Percentiles rank a stretch among this genome's conserved stretches.
Conservation (phyloP, 2,329 filamentous ascomycete species). For the Nigrospora oryzae region DNA sequence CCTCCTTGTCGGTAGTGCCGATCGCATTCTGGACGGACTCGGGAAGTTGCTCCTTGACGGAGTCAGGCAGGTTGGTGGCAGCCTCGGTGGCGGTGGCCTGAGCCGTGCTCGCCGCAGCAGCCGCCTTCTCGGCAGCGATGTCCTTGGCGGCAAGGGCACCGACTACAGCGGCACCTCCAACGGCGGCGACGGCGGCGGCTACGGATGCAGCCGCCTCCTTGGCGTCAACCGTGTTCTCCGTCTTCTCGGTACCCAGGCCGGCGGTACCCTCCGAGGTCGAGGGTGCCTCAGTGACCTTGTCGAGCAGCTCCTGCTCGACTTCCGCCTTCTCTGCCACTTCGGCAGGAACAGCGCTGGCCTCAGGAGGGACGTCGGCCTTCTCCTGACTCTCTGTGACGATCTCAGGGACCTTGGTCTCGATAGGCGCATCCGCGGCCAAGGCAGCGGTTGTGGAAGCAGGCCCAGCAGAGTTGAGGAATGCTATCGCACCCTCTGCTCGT, state of each 20-base stretch:
- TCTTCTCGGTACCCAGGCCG: slow-evolving; percentile 43
- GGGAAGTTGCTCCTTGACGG: slow-evolving; percentile 43
- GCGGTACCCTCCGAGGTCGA: slow-evolving; percentile 48
- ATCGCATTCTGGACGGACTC: slow-evolving; percentile 39
- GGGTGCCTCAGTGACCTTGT: slow-evolving; percentile 54
- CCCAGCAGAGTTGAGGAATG: slow-evolving; percentile 25
- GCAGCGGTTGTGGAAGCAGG: slow-evolving; percentile 32
- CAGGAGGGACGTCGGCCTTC: slow-evolving; percentile 54
- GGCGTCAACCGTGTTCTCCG: slow-evolving; percentile 32
- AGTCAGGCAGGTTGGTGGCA: slow-evolving; percentile 41
- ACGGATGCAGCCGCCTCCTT: slow-evolving; percentile 31
- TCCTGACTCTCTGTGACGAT: slow-evolving; percentile 66
- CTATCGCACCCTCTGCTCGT: slow-evolving; percentile 12
- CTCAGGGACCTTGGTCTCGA: slow-evolving; percentile 44
- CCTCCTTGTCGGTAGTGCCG: slow-evolving; percentile 31
- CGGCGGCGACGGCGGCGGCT: slow-evolving; percentile 32
- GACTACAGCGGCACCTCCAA: slow-evolving; percentile 23
- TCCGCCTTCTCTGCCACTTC: slow-evolving; percentile 65
- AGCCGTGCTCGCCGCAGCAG: slow-evolving; percentile 24
- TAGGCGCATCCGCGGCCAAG: slow-evolving; percentile 32
- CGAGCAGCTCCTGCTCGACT: slow-evolving; percentile 62
- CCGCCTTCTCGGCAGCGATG: slow-evolving; percentile 28
- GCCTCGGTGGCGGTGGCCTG: slow-evolving; percentile 15
- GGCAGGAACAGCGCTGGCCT: slow-evolving; percentile 56
- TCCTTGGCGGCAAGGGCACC: slow-evolving; percentile 30